Percentiles rank a stretch among this genome's conserved stretches.
Evolutionary conservation across 2,329 filamentous ascomycete genomes (phyloP).

Genomic region (Phoma sp.): DNA sequence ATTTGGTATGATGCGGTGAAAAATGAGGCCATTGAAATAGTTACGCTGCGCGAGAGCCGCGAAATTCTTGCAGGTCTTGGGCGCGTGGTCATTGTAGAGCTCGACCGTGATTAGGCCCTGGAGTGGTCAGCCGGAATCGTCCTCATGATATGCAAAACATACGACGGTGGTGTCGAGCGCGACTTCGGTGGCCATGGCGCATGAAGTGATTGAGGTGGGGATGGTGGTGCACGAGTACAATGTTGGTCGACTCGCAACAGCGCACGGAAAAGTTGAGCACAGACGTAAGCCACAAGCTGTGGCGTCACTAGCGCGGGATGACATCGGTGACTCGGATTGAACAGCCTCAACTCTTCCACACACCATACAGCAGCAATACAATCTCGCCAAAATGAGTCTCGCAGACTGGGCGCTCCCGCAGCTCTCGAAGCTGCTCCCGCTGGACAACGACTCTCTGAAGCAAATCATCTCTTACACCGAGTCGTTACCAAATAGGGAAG

Average conservation of each 20-base stretch:
- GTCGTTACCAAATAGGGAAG: constrained; percentile 77
- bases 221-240: constrained; percentile 26
- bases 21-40: constrained; percentile 86
- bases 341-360: constrained; percentile 24
- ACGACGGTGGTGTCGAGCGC: constrained; percentile 88
- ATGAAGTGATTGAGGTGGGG: not conserved
- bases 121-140: not conserved
- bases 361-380: constrained; percentile 18
- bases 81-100: constrained; percentile 88
- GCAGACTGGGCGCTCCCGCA: constrained; percentile 70
- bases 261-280: constrained; percentile 13
- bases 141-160: constrained; percentile 25
- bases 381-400: constrained; percentile 46
- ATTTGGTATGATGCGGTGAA: constrained; percentile 93
- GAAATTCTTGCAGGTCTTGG: constrained; percentile 91
- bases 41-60: constrained; percentile 77
- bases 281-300: constrained; percentile 13
- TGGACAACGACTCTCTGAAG: constrained; percentile 83
- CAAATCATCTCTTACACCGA: constrained; percentile 85
- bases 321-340: constrained; percentile 21
- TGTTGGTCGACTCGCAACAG: constrained; percentile 22
- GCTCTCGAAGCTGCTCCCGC: constrained; percentile 79
- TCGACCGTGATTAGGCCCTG: constrained; percentile 86
- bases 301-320: constrained; percentile 17
- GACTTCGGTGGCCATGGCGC: constrained; percentile 67